Evolutionary conservation across 345 rosid species (phyloP).

Genomic region (Geranium brycei): DNA sequence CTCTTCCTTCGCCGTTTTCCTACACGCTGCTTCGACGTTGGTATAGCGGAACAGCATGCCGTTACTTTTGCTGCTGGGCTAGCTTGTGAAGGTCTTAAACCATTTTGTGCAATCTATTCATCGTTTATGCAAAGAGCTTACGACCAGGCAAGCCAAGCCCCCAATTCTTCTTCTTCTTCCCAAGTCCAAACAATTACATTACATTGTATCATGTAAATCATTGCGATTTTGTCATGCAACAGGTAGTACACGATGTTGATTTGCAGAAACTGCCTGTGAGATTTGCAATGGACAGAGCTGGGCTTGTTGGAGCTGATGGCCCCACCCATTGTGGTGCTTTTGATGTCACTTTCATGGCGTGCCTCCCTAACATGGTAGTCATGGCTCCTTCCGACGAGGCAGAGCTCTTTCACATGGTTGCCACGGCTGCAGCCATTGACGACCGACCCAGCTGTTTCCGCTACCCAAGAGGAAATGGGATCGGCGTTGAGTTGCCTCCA

Average conservation of each 20-base stretch:
- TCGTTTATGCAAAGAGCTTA: conserved; percentile 97
- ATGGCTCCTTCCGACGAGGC: conserved; percentile 99
- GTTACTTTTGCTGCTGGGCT: conserved; percentile 98
- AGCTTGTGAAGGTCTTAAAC: conserved; percentile 91
- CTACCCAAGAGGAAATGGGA: conserved; percentile 86
- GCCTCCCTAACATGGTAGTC: conserved; percentile 97
- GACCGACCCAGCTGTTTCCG: conserved; percentile 97
- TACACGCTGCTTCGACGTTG: conserved; percentile 81
- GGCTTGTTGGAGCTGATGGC: conserved; percentile 96
- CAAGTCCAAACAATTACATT: too few relatives aligned
- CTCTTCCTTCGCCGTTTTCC: conserved; percentile 84
- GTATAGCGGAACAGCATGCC: conserved; percentile 96
- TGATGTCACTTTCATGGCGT: conserved; percentile 93
- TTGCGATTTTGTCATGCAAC: background rate
- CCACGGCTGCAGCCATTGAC: conserved; percentile 81
- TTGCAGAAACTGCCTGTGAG: conserved; percentile 91
- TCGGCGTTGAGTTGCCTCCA: conserved; percentile 58
- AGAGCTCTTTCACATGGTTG: conserved; percentile 93
- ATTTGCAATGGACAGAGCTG: conserved; percentile 98
- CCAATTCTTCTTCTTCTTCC: background rate
- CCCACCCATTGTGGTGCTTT: conserved; percentile 96
- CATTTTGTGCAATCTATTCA: conserved; percentile 88
- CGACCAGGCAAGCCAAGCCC: conserved; percentile 60
- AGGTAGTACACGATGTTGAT: conserved; percentile 97
- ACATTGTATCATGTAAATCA: background rate